Evolutionary conservation across 1,139 yeast species (phyloP).

Genomic region (Taphrina communis): DNA sequence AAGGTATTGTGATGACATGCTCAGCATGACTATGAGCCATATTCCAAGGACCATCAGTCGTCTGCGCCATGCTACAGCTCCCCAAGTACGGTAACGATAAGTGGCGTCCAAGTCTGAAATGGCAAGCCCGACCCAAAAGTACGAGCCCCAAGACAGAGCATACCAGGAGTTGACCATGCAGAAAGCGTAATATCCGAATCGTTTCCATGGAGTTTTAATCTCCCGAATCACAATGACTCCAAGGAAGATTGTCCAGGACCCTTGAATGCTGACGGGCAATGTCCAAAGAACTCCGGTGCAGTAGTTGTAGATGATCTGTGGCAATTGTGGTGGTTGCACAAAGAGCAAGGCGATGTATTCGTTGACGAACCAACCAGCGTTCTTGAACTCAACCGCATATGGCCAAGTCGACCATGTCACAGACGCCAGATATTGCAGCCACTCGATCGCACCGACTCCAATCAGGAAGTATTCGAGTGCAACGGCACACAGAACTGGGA

Average conservation of each 20-base stretch:
- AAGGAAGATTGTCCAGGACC: slow-evolving; percentile 38
- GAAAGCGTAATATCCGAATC: slow-evolving; percentile 29
- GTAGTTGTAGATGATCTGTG: slow-evolving; percentile 37
- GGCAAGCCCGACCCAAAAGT: slow-evolving; percentile 38
- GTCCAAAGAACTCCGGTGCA: slow-evolving; percentile 41
- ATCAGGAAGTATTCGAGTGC: slow-evolving; percentile 35
- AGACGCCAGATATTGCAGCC: slow-evolving; percentile 33
- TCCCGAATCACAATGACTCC: slow-evolving; percentile 36
- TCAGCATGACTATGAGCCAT: slow-evolving; percentile 10
- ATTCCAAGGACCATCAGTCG: slow-evolving; percentile 1
- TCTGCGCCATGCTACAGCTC: slow-evolving; percentile 16
- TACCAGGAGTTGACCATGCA: slow-evolving; percentile 39
- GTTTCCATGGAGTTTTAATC: slow-evolving; percentile 37
- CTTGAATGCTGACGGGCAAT: slow-evolving; percentile 35
- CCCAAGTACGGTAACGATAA: slow-evolving; percentile 34
- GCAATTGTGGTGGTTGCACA: slow-evolving; percentile 31
- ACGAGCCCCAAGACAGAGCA: slow-evolving; percentile 35
- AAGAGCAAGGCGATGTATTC: slow-evolving; percentile 30
- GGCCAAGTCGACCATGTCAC: slow-evolving; percentile 39
- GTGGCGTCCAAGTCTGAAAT: slow-evolving; percentile 33
- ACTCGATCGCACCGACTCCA: slow-evolving; percentile 37
- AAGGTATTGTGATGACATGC: slow-evolving; percentile 25
- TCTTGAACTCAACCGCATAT: slow-evolving; percentile 35
- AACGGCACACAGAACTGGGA: slow-evolving; percentile 32
- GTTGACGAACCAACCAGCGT: slow-evolving; percentile 38